A percentile compares a stretch with the other conserved stretches of the same genome.
Conservation (phyloP, 1,284 basidiomycete species). For the Singerocomus rubriflavus region DNA sequence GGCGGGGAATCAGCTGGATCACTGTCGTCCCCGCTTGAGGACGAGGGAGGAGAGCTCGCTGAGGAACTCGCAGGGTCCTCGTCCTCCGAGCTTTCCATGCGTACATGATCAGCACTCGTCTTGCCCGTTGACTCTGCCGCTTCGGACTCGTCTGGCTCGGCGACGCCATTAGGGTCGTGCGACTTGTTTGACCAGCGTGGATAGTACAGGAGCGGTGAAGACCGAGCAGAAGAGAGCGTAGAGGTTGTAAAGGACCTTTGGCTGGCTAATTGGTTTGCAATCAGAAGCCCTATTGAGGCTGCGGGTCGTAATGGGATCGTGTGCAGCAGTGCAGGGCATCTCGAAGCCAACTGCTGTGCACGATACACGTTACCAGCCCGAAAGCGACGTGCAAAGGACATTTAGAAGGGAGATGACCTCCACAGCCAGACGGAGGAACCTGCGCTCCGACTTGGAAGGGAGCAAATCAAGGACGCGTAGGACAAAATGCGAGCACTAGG, state of each 20-base stretch:
- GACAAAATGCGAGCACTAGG: constrained; percentile 6
- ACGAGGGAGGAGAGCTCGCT: constrained; percentile 24
- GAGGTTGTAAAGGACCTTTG: constrained; percentile 24
- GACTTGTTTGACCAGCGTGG: constrained; percentile 33
- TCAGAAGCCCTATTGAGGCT: constrained; percentile 1
- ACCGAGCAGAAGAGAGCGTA: constrained; percentile 14
- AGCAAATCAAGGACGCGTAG: constrained; percentile 3
- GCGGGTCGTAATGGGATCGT: constrained; percentile 11
- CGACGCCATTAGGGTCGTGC: constrained; percentile 18
- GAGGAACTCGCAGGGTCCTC: constrained; percentile 30
- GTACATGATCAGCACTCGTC: constrained; percentile 12
- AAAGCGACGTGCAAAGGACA: constrained; percentile 24
- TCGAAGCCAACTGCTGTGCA: constrained; percentile 13
- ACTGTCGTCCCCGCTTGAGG: constrained; percentile 27
- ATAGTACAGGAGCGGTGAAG: constrained; percentile 22
- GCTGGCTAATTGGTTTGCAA: constrained; percentile 6
- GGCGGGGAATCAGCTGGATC: constrained; percentile 34
- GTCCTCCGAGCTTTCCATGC: constrained; percentile 28
- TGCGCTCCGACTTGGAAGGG: neutral
- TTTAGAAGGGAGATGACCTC: constrained; percentile 18
- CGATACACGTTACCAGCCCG: constrained; percentile 10
- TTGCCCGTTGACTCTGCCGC: constrained; percentile 15
- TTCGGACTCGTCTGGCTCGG: constrained; percentile 27
- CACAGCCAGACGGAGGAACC: constrained; percentile 11
- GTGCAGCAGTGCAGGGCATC: constrained; percentile 9